Percentiles rank a stretch among this genome's conserved stretches.
These are phyloP conservation scores for Coemansia sp. DNA, from an alignment of 192 early-diverging fungal species.

Conservation along the genomic window DNA sequence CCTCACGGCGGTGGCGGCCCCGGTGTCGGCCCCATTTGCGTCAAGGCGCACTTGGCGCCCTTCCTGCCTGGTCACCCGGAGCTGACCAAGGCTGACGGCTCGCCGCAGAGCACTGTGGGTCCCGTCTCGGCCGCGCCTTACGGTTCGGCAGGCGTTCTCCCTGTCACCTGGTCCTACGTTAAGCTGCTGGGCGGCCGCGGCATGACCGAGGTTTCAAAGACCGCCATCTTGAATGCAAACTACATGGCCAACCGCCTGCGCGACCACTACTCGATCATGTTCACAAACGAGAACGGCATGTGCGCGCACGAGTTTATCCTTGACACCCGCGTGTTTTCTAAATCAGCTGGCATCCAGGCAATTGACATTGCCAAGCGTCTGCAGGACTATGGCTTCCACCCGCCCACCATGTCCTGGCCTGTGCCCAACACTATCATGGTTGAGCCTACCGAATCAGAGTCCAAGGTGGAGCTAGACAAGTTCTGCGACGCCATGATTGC, in stretches of 20 bases:
- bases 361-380: conserved; percentile 99
- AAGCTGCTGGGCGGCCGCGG: conserved; percentile 97
- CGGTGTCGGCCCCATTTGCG: conserved; percentile 95
- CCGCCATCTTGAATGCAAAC: conserved; percentile 95
- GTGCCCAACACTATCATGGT: conserved; percentile 99
- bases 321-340: conserved; percentile 86
- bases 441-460: conserved; percentile 98
- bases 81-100: conserved; percentile 62
- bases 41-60: conserved; percentile 83
- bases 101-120: conserved; percentile 67
- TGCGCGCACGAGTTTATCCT: conserved; percentile 99
- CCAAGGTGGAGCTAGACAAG: conserved; percentile 86
- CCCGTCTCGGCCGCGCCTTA: conserved; percentile 95
- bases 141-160: conserved; percentile 92
- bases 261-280: conserved; percentile 89
- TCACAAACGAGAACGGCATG: conserved; percentile 87
- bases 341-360: conserved; percentile 74
- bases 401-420: conserved; percentile 99
- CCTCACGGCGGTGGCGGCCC: conserved; percentile 99
- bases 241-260: conserved; percentile 93
- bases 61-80: conserved; percentile 92
- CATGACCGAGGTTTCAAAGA: conserved; percentile 78
- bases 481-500: conserved; percentile 98
- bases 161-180: conserved; percentile 98
- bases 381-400: conserved; percentile 98